phyloP scores from a whole-genome alignment of 495 filamentous ascomycete species.

The Daldinia loculata region DNA sequence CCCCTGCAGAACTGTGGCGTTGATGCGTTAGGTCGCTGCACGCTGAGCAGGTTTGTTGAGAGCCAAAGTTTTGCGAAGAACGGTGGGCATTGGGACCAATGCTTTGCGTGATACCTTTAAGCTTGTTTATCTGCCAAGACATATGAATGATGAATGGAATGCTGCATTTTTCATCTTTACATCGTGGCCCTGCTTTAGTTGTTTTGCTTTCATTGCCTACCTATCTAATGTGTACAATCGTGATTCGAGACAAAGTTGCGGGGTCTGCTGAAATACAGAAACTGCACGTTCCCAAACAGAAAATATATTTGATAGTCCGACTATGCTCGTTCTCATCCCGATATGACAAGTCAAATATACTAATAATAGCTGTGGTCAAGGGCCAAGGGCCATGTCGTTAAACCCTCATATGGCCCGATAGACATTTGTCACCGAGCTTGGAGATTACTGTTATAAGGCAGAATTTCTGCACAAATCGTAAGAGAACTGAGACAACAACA shows the following conservation, averaged over 20 bases:
- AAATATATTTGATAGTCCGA: constrained; percentile 7
- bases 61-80: constrained; percentile 73
- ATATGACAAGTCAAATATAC: constrained; percentile 16
- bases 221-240: constrained; percentile 11
- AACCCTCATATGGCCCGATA: constrained; percentile 10
- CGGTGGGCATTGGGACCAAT: constrained; percentile 76
- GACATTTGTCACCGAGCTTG: constrained; percentile 5
- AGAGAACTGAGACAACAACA: constrained; percentile 40
- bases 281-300: constrained; percentile 10
- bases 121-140: constrained; percentile 8
- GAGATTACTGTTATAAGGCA: constrained; percentile 26
- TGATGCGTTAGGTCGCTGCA: constrained; percentile 74
- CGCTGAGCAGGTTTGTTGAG: constrained; percentile 68
- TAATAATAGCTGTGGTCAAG: constrained; percentile 30
- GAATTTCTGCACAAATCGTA: constrained; percentile 41
- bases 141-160: constrained; percentile 12
- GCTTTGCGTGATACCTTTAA: constrained; percentile 59
- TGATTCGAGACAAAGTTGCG: constrained; percentile 6
- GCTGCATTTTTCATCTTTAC: constrained; percentile 8
- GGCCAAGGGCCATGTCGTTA: constrained; percentile 9
- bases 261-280: background rate
- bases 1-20: constrained; percentile 71
- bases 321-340: background rate
- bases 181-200: constrained; percentile 17
- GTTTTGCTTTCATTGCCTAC: constrained; percentile 7